Evolutionary conservation across 1,284 basidiomycete species (phyloP).

Genomic region (Cystobasidiaceae sp.): DNA sequence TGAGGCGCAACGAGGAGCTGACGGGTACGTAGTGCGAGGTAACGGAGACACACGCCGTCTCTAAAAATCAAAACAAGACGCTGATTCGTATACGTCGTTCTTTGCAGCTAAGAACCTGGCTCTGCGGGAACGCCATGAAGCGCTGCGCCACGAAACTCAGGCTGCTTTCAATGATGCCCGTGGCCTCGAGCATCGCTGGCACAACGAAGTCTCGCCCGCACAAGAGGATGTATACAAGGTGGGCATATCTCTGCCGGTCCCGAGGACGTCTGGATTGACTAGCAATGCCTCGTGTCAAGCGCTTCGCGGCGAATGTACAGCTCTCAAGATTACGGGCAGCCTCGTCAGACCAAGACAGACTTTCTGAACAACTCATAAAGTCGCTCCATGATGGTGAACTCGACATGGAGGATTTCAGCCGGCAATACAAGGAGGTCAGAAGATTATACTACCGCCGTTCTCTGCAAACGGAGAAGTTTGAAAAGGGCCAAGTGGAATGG

Average conservation of each 20-base stretch:
- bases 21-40: conserved; percentile 20
- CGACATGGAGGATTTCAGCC: conserved; percentile 73
- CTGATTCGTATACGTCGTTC: too few relatives aligned
- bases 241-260: conserved; percentile 34
- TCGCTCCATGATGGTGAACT: conserved; percentile 63
- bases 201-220: conserved; percentile 67
- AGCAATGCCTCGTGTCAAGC: conserved; percentile 51
- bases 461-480: conserved; percentile 82
- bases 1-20: conserved; percentile 58
- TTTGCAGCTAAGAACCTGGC: conserved; percentile 27
- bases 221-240: conserved; percentile 84
- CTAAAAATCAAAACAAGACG: not conserved
- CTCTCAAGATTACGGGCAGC: conserved; percentile 77
- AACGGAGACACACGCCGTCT: not conserved
- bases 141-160: conserved; percentile 39
- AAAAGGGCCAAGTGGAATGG: conserved; percentile 76
- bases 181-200: conserved; percentile 70
- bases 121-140: conserved; percentile 50
- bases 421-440: conserved; percentile 74
- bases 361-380: conserved; percentile 72
- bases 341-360: conserved; percentile 78
- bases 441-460: conserved; percentile 83
- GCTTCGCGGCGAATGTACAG: conserved; percentile 75
- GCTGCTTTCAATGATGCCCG: conserved; percentile 69
- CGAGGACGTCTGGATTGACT: not conserved